Evolutionary conservation across 768 basidiomycete genomes (phyloP).

Genomic region (Neoboletus subvelutipes): DNA sequence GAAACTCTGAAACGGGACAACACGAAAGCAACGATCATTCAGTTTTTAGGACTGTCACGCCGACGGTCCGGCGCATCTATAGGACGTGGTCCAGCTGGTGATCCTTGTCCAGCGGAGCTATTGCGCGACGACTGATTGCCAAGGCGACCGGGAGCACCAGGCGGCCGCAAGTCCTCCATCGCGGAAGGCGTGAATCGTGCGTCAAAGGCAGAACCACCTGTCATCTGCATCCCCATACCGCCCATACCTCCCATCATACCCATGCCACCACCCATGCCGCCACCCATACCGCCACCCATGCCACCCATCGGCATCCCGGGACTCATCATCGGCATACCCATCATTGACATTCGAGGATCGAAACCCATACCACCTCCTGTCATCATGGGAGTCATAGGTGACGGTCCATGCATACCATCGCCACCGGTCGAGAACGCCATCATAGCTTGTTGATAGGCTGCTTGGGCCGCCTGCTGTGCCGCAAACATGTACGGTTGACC

Average conservation of each 20-base stretch:
- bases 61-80: slow-evolving; percentile 28
- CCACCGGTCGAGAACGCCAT: slow-evolving; percentile 80
- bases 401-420: slow-evolving; percentile 40
- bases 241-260: slow-evolving; percentile 46
- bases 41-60: slow-evolving; percentile 29
- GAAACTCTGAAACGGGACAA: slow-evolving; percentile 9
- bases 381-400: slow-evolving; percentile 56
- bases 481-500: slow-evolving; percentile 84
- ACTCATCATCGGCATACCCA: slow-evolving; percentile 71
- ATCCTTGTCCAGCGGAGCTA: slow-evolving; percentile 53
- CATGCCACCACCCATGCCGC: slow-evolving; percentile 43
- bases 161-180: slow-evolving; percentile 32
- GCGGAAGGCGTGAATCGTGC: slow-evolving; percentile 47
- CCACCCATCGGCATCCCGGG: slow-evolving; percentile 35
- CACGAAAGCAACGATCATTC: slow-evolving; percentile 2
- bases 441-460: slow-evolving; percentile 90
- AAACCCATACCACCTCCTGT: slow-evolving; percentile 53
- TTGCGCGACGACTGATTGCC: slow-evolving; percentile 43
- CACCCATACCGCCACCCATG: slow-evolving; percentile 44
- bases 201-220: slow-evolving; percentile 62
- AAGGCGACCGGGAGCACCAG: slow-evolving; percentile 26
- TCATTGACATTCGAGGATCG: slow-evolving; percentile 83
- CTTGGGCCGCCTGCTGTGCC: slow-evolving; percentile 76
- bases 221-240: slow-evolving; percentile 54
- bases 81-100: slow-evolving; percentile 43